Conservation (phyloP, 805 yeast genomes). For the Ogataea polymorpha region DNA sequence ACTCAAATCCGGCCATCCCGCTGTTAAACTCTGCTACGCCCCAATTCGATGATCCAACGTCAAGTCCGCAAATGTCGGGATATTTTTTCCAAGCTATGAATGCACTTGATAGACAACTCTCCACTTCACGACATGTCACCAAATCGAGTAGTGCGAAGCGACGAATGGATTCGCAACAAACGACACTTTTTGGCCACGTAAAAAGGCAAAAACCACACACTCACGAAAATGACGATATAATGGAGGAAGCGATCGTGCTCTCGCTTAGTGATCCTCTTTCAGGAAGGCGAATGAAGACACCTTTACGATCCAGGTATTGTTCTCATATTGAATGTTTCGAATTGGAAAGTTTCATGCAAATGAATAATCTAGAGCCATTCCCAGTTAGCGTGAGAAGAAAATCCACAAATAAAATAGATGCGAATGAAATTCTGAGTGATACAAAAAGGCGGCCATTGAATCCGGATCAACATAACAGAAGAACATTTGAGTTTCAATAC, state of each 20-base stretch:
- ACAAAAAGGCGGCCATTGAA: slow-evolving; percentile 25
- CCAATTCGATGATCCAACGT: no score
- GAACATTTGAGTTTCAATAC: slow-evolving; percentile 24
- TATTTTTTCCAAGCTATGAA: background rate
- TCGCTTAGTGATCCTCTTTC: slow-evolving; percentile 34
- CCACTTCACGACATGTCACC: background rate
- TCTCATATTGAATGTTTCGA: slow-evolving; percentile 37
- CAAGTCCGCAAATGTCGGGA: background rate
- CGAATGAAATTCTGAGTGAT: slow-evolving; percentile 24
- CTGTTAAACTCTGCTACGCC: no score
- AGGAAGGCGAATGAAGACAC: slow-evolving; percentile 28
- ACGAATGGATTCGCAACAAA: background rate
- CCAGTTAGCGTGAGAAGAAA: slow-evolving; percentile 22
- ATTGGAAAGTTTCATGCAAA: slow-evolving; percentile 27
- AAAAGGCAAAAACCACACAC: background rate
- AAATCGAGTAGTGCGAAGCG: background rate
- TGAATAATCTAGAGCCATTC: slow-evolving; percentile 30
- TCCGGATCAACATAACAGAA: slow-evolving; percentile 21
- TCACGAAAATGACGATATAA: slow-evolving; percentile 27
- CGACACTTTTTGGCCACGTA: background rate
- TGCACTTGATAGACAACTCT: background rate
- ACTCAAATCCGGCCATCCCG: background rate
- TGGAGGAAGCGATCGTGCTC: slow-evolving; percentile 28
- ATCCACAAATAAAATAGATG: slow-evolving; percentile 15
- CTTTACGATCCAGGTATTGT: slow-evolving; percentile 32